A percentile compares a stretch with the other conserved stretches of the same genome.
Evolutionary conservation across 75 land plant species (phyloP).

Genomic region (Picea glauca): DNA sequence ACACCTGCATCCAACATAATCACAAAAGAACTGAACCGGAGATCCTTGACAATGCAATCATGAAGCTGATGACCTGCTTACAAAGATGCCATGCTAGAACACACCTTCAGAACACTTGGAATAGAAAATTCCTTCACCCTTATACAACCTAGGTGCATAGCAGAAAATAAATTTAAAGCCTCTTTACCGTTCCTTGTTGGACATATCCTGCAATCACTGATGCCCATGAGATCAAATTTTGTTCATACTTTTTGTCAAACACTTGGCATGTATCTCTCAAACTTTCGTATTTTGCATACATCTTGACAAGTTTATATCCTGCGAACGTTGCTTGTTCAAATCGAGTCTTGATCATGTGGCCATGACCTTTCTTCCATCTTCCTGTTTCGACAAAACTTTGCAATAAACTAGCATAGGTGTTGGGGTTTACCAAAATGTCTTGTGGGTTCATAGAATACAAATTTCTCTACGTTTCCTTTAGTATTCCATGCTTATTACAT

Average conservation of each 20-base stretch:
- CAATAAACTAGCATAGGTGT: too few relatives aligned
- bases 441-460: too few relatives aligned
- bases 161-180: slow-evolving; percentile 24
- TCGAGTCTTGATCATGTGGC: not conserved
- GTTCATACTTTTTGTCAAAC: slow-evolving; percentile 13
- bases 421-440: too few relatives aligned
- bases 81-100: slow-evolving; percentile 10
- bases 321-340: not conserved
- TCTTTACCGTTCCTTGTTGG: slow-evolving; percentile 33
- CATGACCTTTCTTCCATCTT: not conserved
- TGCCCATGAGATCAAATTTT: slow-evolving; percentile 57
- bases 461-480: too few relatives aligned
- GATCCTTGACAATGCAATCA: too few relatives aligned
- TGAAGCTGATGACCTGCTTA: too few relatives aligned
- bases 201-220: slow-evolving; percentile 58
- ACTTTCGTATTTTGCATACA: slow-evolving; percentile 41
- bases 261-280: slow-evolving; percentile 20
- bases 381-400: not conserved
- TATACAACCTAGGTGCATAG: slow-evolving; percentile 24
- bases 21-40: slow-evolving; percentile 25
- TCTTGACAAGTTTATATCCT: slow-evolving; percentile 34
- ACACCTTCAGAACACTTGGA: slow-evolving; percentile 33
- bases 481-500: too few relatives aligned
- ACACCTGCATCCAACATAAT: not conserved
- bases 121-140: slow-evolving; percentile 36